Conservation (phyloP, 2,329 filamentous ascomycete genomes). For the Monosporascus cannonballus region DNA sequence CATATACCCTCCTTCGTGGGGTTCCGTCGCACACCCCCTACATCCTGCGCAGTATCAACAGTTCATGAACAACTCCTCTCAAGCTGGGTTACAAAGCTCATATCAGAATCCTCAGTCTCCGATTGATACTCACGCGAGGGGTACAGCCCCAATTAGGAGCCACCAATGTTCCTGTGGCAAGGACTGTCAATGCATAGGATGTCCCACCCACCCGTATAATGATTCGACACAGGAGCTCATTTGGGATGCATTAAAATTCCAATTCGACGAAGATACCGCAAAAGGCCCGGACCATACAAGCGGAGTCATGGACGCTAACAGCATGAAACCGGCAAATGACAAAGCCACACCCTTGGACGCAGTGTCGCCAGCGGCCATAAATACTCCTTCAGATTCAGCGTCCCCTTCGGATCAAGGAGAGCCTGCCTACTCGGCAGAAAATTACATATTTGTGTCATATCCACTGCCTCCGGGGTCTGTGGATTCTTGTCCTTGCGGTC, state of each 20-base stretch:
- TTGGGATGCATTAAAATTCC: background rate
- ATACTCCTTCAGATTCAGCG: background rate
- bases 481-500: background rate
- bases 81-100: slow-evolving; percentile 21
- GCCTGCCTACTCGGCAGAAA: background rate
- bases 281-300: background rate
- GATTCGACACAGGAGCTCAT: background rate
- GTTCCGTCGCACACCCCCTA: slow-evolving; percentile 38
- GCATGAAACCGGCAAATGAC: background rate
- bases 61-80: slow-evolving; percentile 35
- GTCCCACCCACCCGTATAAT: slow-evolving; percentile 2
- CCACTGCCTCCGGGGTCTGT: background rate
- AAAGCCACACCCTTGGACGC: background rate
- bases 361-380: background rate
- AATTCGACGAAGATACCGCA: background rate
- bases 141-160: background rate
- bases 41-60: slow-evolving; percentile 49
- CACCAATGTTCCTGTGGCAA: slow-evolving; percentile 1
- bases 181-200: slow-evolving; percentile 1
- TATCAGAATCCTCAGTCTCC: background rate
- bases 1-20: background rate
- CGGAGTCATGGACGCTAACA: background rate
- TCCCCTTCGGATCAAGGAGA: background rate
- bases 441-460: background rate
- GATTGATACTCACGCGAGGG: background rate